Conservation (phyloP, 768 basidiomycete species). For the Boletus rex-veris region DNA sequence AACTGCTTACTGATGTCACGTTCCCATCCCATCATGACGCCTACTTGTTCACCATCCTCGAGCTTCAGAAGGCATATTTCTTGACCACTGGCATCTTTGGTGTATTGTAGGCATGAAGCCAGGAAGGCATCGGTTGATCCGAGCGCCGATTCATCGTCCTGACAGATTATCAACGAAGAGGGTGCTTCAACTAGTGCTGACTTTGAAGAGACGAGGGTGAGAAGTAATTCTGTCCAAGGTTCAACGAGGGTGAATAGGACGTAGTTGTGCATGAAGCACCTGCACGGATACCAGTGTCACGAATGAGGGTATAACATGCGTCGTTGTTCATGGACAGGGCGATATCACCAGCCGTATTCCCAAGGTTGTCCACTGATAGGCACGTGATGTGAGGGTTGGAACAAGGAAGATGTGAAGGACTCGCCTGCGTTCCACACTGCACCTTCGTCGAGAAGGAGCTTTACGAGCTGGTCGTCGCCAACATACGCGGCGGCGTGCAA, state of each 20-base stretch:
- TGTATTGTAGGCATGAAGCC: slow-evolving; percentile 63
- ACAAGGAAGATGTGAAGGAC: slow-evolving; percentile 14
- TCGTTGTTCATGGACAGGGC: slow-evolving; percentile 82
- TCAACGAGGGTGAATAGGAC: slow-evolving; percentile 5
- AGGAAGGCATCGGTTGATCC: slow-evolving; percentile 71
- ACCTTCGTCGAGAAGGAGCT: slow-evolving; percentile 70
- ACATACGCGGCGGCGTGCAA: slow-evolving; percentile 84
- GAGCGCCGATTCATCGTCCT: slow-evolving; percentile 52
- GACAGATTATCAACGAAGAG: slow-evolving; percentile 41
- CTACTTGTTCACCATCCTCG: slow-evolving; percentile 70
- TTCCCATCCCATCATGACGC: slow-evolving; percentile 99
- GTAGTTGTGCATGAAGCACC: slow-evolving; percentile 45
- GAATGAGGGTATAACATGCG: slow-evolving; percentile 69
- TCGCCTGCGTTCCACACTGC: slow-evolving; percentile 89
- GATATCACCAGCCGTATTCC: slow-evolving; percentile 86
- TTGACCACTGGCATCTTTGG: slow-evolving; percentile 68
- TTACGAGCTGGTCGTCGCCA: slow-evolving; percentile 61
- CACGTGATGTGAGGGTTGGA: neutral
- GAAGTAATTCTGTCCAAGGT: slow-evolving; percentile 58
- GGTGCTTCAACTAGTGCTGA: slow-evolving; percentile 24
- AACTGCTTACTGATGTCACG: slow-evolving; percentile 59
- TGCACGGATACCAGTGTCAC: slow-evolving; percentile 90
- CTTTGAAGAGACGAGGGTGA: slow-evolving; percentile 56
- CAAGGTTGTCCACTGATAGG: slow-evolving; percentile 64
- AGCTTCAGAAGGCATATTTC: slow-evolving; percentile 73